Evolutionary conservation across 768 basidiomycete species (phyloP), one percentile per base, ranked within the genome.

Genomic region (Phylloporus arenicola): DNA sequence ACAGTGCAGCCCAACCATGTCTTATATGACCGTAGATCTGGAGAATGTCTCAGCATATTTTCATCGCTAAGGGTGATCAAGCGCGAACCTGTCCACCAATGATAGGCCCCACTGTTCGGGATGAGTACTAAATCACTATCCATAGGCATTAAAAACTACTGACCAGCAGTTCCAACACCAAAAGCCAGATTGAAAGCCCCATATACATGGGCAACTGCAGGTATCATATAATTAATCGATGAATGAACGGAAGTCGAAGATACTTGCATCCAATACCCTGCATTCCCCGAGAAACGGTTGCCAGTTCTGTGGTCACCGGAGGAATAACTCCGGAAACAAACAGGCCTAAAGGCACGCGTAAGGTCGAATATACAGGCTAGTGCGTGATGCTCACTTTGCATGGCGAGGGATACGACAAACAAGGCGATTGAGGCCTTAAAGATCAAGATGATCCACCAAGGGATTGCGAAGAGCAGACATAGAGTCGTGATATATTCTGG

Each of bases 181-280:
- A 81, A 87, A 3, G 79, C 80, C 11, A 88, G 60, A 67, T 88
- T 90, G 61, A 86, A 87, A 1, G 80, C 82, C 4, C 81, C 86
- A 57, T 86, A 89, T 3, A 85, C 75, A 58, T 88, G 86, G 1
- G 78, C 86, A 64, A 84, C 87, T 88, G 56, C 16, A 25, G 19
- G 22, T 17, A 41, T 44, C 16, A 24, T 10, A 25, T 13, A 37
- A 19, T 55, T 38, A 52, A 35, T 41, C 41, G 38, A 41, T 17
- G 35, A 27, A 53, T 25, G 8, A 19, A 42, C 17, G 19, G 11
- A 48, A 29, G 34, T 25, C 14, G 20, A 31, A n/a, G 34, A 24
- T 13, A 64, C 83, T 62, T 60, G 81, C 86, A 90, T 27, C 86
- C 87, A 33, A 89, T 73, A 3, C 85, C 85, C 31, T 77, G 75